Conservation (phyloP, 495 filamentous ascomycete genomes). For the Tuber aestivum region DNA sequence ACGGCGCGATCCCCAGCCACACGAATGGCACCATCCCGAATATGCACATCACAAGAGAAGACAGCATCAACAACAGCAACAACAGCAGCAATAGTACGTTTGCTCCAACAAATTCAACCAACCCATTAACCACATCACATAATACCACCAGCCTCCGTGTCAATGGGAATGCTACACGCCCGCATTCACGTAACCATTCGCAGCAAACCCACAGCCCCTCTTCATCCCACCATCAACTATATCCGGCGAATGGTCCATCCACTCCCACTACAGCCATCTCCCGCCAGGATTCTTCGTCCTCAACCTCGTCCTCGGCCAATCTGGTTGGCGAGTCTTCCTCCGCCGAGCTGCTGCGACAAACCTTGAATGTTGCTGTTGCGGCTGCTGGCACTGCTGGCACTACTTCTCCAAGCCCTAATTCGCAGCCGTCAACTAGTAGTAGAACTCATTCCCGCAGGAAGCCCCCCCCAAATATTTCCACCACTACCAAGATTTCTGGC, state of each 20-base stretch:
- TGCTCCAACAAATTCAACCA: neutral
- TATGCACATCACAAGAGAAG: constrained; percentile 21
- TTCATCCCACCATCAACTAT: constrained; percentile 19
- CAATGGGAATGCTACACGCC: neutral
- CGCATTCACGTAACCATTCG: neutral
- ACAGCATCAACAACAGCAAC: constrained; percentile 15
- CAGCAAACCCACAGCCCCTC: neutral
- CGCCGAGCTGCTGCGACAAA: constrained; percentile 39
- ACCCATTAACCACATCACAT: neutral
- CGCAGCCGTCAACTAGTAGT: constrained; percentile 28
- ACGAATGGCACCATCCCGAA: constrained; percentile 19
- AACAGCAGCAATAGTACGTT: constrained; percentile 15
- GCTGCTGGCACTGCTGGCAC: constrained; percentile 20
- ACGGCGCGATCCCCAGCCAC: constrained; percentile 31
- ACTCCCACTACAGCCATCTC: constrained; percentile 39
- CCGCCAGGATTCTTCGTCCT: constrained; percentile 40
- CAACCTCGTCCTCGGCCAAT: constrained; percentile 33
- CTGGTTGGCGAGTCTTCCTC: constrained; percentile 36
- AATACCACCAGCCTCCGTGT: neutral
- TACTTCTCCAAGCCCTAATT: constrained; percentile 26
- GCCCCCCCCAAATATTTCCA: constrained; percentile 35
- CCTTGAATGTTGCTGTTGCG: constrained; percentile 26
- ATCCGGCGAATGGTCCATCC: constrained; percentile 34
- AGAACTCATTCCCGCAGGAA: constrained; percentile 38
- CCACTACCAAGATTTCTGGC: constrained; percentile 16